A percentile compares a stretch with the other conserved stretches of the same genome.
These are phyloP conservation scores for Hanseniaspora clermontiae DNA, from an alignment of 805 yeast genomes.

Conservation along the genomic window DNA sequence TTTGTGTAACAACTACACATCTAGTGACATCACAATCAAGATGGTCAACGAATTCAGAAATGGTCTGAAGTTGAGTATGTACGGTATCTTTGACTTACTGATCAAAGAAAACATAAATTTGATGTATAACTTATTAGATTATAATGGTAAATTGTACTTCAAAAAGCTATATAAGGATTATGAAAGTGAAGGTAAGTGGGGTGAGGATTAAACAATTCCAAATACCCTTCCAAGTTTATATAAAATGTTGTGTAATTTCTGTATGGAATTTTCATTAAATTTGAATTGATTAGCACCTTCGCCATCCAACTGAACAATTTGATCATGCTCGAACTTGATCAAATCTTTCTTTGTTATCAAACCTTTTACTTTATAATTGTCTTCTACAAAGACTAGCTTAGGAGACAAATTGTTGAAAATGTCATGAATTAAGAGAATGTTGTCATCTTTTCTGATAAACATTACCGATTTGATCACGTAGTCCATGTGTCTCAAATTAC, in stretches of 20 bases:
- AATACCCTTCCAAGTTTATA: not conserved
- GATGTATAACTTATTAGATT: constrained; percentile 53
- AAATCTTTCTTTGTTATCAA: constrained; percentile 78
- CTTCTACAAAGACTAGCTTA: constrained; percentile 45
- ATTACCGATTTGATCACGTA: constrained; percentile 39
- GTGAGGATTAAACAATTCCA: constrained; percentile 32
- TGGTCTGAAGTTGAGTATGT: constrained; percentile 43
- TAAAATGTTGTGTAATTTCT: not conserved
- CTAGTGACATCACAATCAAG: not conserved
- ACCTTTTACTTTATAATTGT: constrained; percentile 53
- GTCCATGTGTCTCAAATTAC: constrained; percentile 28
- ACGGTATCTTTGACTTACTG: constrained; percentile 52
- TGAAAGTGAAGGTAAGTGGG: constrained; percentile 72
- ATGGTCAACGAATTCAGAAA: constrained; percentile 30
- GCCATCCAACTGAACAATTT: constrained; percentile 18
- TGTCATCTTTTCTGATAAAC: constrained; percentile 39
- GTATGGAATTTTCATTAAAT: constrained; percentile 2
- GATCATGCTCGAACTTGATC: constrained; percentile 42
- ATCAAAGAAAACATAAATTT: constrained; percentile 53
- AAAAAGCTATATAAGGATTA: constrained; percentile 59
- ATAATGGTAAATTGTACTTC: constrained; percentile 55
- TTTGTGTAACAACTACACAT: constrained; percentile 28
- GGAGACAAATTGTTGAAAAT: constrained; percentile 75
- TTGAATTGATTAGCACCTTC: constrained; percentile 13
- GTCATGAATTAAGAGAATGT: constrained; percentile 50